Evolutionary conservation across 2,329 filamentous ascomycete species (phyloP).

Genomic region (Talaromyces amestolkiae): DNA sequence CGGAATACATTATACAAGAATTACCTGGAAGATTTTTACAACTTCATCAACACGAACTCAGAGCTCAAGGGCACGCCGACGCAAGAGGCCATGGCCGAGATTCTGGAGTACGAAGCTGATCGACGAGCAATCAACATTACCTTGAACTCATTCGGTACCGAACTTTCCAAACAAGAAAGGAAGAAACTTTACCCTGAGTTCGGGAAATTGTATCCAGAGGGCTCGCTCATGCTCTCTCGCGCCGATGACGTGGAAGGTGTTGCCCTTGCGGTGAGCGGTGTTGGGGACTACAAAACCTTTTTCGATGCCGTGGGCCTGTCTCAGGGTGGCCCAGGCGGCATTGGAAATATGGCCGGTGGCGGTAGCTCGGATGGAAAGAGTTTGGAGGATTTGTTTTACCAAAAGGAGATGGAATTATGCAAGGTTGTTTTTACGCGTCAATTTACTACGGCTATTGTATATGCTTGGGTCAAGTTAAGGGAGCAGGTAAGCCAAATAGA

Average conservation of each 20-base stretch:
- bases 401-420: constrained; percentile 98
- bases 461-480: constrained; percentile 94
- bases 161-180: constrained; percentile 86
- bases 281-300: constrained; percentile 90
- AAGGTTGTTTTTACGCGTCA: constrained; percentile 94
- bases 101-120: constrained; percentile 95
- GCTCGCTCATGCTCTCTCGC: constrained; percentile 87
- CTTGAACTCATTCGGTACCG: constrained; percentile 96
- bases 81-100: constrained; percentile 90
- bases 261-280: constrained; percentile 85
- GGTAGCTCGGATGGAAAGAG: constrained; percentile 80
- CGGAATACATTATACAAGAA: constrained; percentile 99
- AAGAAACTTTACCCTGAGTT: constrained; percentile 96
- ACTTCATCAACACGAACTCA: constrained; percentile 85
- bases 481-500: constrained; percentile 71
- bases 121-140: constrained; percentile 98
- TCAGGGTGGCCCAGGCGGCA: constrained; percentile 67
- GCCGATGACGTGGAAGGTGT: constrained; percentile 96
- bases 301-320: constrained; percentile 87
- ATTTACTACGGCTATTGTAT: constrained; percentile 92
- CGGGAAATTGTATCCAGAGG: constrained; percentile 87
- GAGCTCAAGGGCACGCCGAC: constrained; percentile 88
- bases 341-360: constrained; percentile 82
- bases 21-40: constrained; percentile 95
- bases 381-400: constrained; percentile 95